A percentile compares a stretch with the other conserved stretches of the same genome.
Evolutionary conservation across 805 yeast genomes (phyloP).

Genomic region (Nakazawaea pomicola): DNA sequence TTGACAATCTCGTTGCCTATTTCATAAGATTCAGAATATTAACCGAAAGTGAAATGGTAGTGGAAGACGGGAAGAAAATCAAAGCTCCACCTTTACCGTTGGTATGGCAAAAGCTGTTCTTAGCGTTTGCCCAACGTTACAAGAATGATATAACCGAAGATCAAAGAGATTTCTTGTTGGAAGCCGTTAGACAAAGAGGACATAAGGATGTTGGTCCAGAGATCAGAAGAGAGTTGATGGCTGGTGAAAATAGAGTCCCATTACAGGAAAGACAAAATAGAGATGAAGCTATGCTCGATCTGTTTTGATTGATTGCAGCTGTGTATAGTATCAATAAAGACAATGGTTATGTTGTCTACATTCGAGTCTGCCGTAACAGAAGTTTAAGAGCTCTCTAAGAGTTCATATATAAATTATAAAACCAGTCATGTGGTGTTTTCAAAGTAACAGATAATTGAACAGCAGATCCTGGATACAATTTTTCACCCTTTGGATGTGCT

Average conservation of each 20-base stretch:
- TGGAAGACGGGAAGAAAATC: conserved; percentile 30
- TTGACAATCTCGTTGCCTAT: conserved; percentile 90
- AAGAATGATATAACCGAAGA: conserved; percentile 98
- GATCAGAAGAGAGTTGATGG: conserved; percentile 85
- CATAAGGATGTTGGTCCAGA: conserved; percentile 91
- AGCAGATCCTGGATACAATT: too few species aligned
- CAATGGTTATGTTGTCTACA: too few species aligned
- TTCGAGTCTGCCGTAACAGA: too few species aligned
- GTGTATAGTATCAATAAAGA: too few species aligned
- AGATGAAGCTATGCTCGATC: conserved; percentile 28
- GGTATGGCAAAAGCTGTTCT: conserved; percentile 95
- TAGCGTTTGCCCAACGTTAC: conserved; percentile 92
- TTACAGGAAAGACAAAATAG: conserved; percentile 13
- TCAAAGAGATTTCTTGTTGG: conserved; percentile 90
- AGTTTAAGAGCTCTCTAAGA: too few species aligned
- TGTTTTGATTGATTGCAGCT: too few species aligned
- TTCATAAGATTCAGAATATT: conserved; percentile 84
- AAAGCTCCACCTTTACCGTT: conserved; percentile 71
- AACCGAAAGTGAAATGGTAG: conserved; percentile 30
- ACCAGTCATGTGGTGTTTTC: too few species aligned
- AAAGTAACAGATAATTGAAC: too few species aligned
- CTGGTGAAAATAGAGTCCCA: conserved; percentile 63
- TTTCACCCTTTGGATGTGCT: too few species aligned
- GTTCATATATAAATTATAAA: too few species aligned
- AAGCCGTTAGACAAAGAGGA: conserved; percentile 83